Evolutionary conservation across 2,329 filamentous ascomycete genomes (phyloP).

Genomic region (Ampelomyces quisqualis): DNA sequence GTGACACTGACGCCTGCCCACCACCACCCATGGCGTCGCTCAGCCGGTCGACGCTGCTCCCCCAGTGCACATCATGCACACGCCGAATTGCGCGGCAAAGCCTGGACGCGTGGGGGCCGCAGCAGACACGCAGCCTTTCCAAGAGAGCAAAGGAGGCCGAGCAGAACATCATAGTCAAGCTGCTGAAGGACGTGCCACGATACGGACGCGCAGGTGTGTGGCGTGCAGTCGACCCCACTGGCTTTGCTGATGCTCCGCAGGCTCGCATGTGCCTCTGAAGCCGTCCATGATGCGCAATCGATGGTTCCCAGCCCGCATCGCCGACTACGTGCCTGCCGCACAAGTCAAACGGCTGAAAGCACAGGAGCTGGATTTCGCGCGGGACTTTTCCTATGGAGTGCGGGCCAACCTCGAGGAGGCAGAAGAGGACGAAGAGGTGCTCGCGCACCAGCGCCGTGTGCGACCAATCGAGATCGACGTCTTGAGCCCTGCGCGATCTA

Average conservation of each 20-base stretch:
- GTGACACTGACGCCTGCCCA: not conserved
- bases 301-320: constrained; percentile 54
- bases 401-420: constrained; percentile 32
- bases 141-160: constrained; percentile 47
- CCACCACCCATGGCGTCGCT: constrained; percentile 36
- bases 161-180: constrained; percentile 51
- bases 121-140: constrained; percentile 49
- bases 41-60: constrained; percentile 35
- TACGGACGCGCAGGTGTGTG: constrained; percentile 49
- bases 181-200: constrained; percentile 54
- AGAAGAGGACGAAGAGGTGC: constrained; percentile 24
- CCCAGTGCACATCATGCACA: constrained; percentile 44
- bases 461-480: constrained; percentile 45
- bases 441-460: constrained; percentile 29
- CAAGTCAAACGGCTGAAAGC: constrained; percentile 50
- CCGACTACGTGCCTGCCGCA: constrained; percentile 53
- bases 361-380: constrained; percentile 48
- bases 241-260: constrained; percentile 41
- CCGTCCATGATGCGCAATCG: constrained; percentile 57
- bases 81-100: constrained; percentile 36
- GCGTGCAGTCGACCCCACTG: not conserved
- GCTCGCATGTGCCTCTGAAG: constrained; percentile 55
- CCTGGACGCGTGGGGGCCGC: constrained; percentile 29
- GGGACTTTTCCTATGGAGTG: constrained; percentile 51
- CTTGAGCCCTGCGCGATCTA: constrained; percentile 47